Evolutionary conservation across 2,329 filamentous ascomycete species (phyloP), one percentile per base, ranked within the genome.

Genomic region (Ophiocordyceps camponoti-leonardi): DNA sequence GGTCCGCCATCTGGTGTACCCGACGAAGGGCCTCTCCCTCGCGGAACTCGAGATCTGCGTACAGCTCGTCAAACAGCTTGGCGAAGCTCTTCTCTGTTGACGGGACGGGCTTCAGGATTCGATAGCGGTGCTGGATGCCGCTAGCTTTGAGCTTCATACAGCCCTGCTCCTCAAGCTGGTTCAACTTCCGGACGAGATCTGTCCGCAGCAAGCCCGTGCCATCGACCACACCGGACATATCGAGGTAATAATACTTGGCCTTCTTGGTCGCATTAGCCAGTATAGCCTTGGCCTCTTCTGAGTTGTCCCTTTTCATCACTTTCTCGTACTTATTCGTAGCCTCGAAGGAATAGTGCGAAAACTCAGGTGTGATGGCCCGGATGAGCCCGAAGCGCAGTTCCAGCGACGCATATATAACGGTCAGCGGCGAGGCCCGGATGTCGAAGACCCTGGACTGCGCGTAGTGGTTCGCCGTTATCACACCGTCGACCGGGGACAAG

Each of bases 311-410:
- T 2, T 57, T 49, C 1, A 67, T 47, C 0, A 52, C 47, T 2
- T 50, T 48, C 11, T 54, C 49, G 45, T 71, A 68, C 1, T 44
- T 52, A 0, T 50, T 41, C 3, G 50, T 60, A 13, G 60, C 57
- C 42, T 63, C 63, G 51, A 69, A 81, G 30, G 64, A 65, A 55
- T 79, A 80, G 1, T 65, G 61, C 8, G 65, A 69, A 48, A 79
- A 81, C 39, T 77, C 71, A 0, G 69, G 73, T 0, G 68, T 79
- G 18, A 67, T 70, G 16, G 69, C 74, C 20, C 77, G 67, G 28
- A 81, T 63, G 0, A 79, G 61, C 0, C 63, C 62, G 48, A 76
- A 78, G 3, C 68, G 69, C 5, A 81, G 61, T 53, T 81, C 77
- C 1, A 81, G 60, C n/a, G 73, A 68, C 0, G 76, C 73, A 44